phyloP scores from a whole-genome alignment of 108 stramenopile species.

The Cyclotella choctawhatcheeana region DNA sequence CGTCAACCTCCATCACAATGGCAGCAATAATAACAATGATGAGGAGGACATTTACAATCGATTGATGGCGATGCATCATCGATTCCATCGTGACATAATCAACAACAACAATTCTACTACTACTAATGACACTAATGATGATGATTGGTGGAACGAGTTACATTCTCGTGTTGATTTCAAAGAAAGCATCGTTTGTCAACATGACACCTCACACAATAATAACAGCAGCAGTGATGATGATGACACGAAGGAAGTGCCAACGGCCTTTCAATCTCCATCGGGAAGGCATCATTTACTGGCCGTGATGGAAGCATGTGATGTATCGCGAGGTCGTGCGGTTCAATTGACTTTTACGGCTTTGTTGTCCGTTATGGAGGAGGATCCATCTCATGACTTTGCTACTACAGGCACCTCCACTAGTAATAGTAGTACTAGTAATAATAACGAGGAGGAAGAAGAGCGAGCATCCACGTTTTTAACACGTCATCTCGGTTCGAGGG shows the following conservation, averaged over 20 bases:
- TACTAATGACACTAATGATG: too few species aligned
- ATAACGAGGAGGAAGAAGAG: slow-evolving; percentile 7
- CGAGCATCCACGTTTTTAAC: slow-evolving; percentile 24
- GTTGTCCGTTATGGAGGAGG: slow-evolving; percentile 1
- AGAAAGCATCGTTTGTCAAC: background rate
- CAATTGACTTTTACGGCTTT: slow-evolving; percentile 60
- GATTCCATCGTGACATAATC: background rate
- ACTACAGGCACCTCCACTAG: background rate
- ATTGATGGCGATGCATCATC: background rate
- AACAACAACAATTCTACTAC: too few species aligned
- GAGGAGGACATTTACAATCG: background rate
- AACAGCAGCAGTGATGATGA: background rate
- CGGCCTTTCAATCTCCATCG: slow-evolving; percentile 53
- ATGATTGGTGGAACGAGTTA: background rate
- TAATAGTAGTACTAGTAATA: background rate
- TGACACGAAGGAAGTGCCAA: slow-evolving; percentile 10
- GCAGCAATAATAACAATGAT: background rate
- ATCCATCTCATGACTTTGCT: background rate
- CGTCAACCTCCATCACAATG: background rate
- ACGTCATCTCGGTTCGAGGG: slow-evolving; percentile 54
- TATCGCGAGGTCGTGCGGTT: slow-evolving; percentile 43
- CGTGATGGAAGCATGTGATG: slow-evolving; percentile 40
- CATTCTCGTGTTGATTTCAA: background rate
- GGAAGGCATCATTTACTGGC: slow-evolving; percentile 58
- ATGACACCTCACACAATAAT: background rate